Conservation (phyloP, 1,139 yeast genomes). For the Maudiozyma humilis region DNA sequence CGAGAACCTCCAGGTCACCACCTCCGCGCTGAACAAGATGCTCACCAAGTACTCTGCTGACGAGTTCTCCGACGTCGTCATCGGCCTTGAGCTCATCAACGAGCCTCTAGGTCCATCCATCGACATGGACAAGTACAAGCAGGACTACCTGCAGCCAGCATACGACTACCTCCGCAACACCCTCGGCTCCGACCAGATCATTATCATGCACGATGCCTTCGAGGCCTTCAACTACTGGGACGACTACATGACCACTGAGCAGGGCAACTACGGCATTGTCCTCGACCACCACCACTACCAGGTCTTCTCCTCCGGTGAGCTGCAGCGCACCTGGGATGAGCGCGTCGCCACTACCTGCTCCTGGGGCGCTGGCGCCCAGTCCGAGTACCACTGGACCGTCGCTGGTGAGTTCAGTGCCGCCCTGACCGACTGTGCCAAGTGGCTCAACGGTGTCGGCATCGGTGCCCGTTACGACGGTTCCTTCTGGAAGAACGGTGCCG, state of each 20-base stretch:
- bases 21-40: conserved; percentile 31
- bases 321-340: conserved; percentile 46
- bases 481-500: conserved; percentile 34
- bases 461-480: conserved; percentile 84
- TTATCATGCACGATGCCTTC: conserved; percentile 48
- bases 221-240: conserved; percentile 56
- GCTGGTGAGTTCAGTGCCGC: conserved; percentile 95
- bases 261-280: conserved; percentile 56
- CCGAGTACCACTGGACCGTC: conserved; percentile 66
- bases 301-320: conserved; percentile 62
- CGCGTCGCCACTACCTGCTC: conserved; percentile 58
- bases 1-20: conserved; percentile 36
- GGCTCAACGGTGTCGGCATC: conserved; percentile 86
- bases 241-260: conserved; percentile 35
- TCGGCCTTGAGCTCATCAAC: conserved; percentile 78
- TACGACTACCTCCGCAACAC: conserved; percentile 32
- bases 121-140: conserved; percentile 49
- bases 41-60: conserved; percentile 58
- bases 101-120: conserved; percentile 78
- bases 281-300: conserved; percentile 91
- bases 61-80: conserved; percentile 60
- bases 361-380: conserved; percentile 44
- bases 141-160: conserved; percentile 40
- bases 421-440: conserved; percentile 80
- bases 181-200: conserved; percentile 27